A percentile compares a stretch with the other conserved stretches of the same genome.
Conservation (phyloP, 1,284 basidiomycete species). For the Cutaneotrichosporon sp. region DNA sequence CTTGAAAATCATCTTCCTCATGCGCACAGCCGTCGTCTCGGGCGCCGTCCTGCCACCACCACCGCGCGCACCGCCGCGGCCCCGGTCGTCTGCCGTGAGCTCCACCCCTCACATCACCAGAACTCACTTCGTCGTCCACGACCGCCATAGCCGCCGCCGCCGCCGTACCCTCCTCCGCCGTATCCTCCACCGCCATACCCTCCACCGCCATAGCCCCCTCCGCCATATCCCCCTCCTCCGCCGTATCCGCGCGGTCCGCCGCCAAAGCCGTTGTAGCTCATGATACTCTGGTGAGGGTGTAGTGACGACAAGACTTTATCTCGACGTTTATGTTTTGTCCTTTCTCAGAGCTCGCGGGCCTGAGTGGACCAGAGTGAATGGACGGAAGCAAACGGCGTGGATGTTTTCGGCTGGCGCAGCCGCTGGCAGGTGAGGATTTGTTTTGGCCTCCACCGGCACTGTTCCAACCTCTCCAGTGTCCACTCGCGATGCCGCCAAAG, state of each 20-base stretch:
- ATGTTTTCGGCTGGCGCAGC: no score
- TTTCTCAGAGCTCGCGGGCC: no score
- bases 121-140: constrained; percentile 25
- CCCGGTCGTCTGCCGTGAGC: constrained; percentile 19
- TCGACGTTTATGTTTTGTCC: no score
- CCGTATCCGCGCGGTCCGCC: constrained; percentile 11
- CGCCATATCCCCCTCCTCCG: constrained; percentile 12
- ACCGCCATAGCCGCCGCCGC: constrained; percentile 8
- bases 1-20: constrained; percentile 65
- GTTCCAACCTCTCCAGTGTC: not conserved
- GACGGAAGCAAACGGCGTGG: no score
- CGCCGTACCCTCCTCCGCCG: constrained; percentile 21
- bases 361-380: no score
- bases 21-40: constrained; percentile 67
- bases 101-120: not conserved
- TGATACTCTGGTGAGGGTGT: constrained; percentile 2
- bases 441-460: not conserved
- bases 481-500: constrained; percentile 9
- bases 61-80: constrained; percentile 22
- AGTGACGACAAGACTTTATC: no score
- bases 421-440: not conserved
- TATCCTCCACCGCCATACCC: constrained; percentile 15
- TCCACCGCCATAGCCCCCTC: constrained; percentile 7
- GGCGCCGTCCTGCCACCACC: constrained; percentile 26
- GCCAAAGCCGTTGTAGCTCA: constrained; percentile 37